Percentiles rank a stretch among this genome's conserved stretches.
These are phyloP conservation scores for Suhomyces sp. DNA, from an alignment of 805 yeast species.

Conservation along the genomic window DNA sequence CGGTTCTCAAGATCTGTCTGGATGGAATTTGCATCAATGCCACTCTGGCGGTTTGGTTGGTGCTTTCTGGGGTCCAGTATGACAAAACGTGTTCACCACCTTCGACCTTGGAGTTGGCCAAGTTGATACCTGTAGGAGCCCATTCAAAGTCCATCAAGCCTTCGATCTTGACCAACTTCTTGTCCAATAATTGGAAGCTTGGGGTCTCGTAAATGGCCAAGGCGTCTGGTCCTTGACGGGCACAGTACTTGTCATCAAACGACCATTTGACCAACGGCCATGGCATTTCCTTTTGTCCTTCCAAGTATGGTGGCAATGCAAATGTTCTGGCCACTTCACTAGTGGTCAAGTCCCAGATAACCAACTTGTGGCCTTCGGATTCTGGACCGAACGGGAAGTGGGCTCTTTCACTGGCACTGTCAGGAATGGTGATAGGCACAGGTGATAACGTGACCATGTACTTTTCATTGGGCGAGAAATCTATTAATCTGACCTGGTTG, in stretches of 20 bases:
- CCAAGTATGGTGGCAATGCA: constrained; percentile 77
- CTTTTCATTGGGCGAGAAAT: constrained; percentile 89
- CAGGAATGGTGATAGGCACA: constrained; percentile 70
- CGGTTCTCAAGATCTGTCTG: constrained; percentile 79
- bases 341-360: constrained; percentile 86
- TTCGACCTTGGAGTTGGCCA: constrained; percentile 53
- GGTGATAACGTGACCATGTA: constrained; percentile 88
- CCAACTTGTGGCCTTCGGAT: constrained; percentile 89
- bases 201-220: constrained; percentile 84
- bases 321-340: constrained; percentile 85
- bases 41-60: constrained; percentile 93
- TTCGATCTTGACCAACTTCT: constrained; percentile 77
- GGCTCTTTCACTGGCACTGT: constrained; percentile 57
- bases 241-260: constrained; percentile 85
- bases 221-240: constrained; percentile 91
- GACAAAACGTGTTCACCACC: constrained; percentile 68
- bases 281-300: constrained; percentile 65
- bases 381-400: constrained; percentile 80
- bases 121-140: constrained; percentile 83
- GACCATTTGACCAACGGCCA: constrained; percentile 99
- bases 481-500: constrained; percentile 83
- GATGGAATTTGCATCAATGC: constrained; percentile 84
- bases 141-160: constrained; percentile 90
- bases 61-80: constrained; percentile 95
- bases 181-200: constrained; percentile 77